Conservation (phyloP, 768 basidiomycete species). For the Termitomyces sp. region DNA sequence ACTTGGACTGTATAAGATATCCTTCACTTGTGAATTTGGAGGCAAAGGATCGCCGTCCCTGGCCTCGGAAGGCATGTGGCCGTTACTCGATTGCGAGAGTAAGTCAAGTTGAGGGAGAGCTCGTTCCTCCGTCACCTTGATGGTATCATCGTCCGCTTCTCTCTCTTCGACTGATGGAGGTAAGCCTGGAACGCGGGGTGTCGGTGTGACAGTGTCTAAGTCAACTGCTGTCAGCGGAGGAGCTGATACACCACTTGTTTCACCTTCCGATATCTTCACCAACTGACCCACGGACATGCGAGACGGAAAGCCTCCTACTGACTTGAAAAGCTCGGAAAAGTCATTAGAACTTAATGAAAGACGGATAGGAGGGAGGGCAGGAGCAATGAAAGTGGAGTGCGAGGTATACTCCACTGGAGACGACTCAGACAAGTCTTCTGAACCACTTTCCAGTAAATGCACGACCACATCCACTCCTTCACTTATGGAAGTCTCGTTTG, state of each 20-base stretch:
- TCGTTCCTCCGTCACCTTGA: conserved; percentile 1
- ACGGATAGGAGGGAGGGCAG: conserved; percentile 86
- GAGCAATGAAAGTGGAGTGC: conserved; percentile 76
- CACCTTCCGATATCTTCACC: conserved; percentile 34
- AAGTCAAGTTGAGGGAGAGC: not conserved
- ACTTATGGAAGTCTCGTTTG: not conserved
- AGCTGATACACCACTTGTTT: conserved; percentile 20
- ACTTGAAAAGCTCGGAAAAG: conserved; percentile 69
- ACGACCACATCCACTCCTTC: conserved; percentile 21
- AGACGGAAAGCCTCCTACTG: conserved; percentile 46
- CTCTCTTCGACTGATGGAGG: conserved; percentile 7
- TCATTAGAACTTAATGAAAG: conserved; percentile 82
- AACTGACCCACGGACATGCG: conserved; percentile 43
- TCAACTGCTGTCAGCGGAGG: conserved; percentile 28
- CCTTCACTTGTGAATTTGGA: conserved; percentile 5
- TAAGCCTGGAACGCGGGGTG: conserved; percentile 19
- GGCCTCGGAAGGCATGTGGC: not conserved
- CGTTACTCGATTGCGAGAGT: not conserved
- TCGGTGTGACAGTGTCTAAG: conserved; percentile 21
- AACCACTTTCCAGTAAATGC: conserved; percentile 29
- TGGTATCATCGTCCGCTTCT: conserved; percentile 12
- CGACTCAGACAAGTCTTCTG: conserved; percentile 47
- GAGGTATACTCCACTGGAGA: conserved; percentile 64
- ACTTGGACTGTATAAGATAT: conserved; percentile 6
- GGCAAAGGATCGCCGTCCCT: not conserved